These are phyloP conservation scores for Tolypocladium cylindrosporum DNA, from an alignment of 2,329 filamentous ascomycete species.

Conservation along the genomic window DNA sequence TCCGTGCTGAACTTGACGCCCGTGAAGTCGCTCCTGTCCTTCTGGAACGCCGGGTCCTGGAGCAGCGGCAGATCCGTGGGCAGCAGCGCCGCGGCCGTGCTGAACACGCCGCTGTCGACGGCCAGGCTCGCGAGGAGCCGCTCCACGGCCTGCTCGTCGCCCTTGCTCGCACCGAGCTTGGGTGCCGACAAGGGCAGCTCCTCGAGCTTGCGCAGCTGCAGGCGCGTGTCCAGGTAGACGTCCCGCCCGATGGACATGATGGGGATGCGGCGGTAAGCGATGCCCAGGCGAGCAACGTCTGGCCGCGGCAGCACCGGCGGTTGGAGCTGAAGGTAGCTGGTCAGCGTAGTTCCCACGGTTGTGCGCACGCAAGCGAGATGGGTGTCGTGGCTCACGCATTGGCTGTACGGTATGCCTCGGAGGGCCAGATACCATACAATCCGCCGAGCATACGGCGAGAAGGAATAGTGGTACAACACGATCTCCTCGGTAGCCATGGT, in stretches of 20 bases:
- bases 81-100: conserved; percentile 41
- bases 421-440: conserved; percentile 59
- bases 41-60: conserved; percentile 46
- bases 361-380: neutral
- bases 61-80: conserved; percentile 43
- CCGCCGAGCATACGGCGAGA: conserved; percentile 54
- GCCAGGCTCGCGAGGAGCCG: conserved; percentile 46
- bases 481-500: conserved; percentile 23
- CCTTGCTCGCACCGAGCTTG: conserved; percentile 23
- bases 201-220: conserved; percentile 58
- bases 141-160: conserved; percentile 35
- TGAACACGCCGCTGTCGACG: conserved; percentile 49
- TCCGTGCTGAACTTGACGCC: conserved; percentile 15
- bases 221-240: conserved; percentile 59
- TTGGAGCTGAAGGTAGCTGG: conserved; percentile 41
- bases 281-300: conserved; percentile 49
- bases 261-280: conserved; percentile 61
- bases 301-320: conserved; percentile 56
- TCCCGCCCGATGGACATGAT: conserved; percentile 55
- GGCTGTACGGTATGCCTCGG: conserved; percentile 52
- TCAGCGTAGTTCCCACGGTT: neutral
- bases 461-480: conserved; percentile 56
- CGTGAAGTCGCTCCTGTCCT: conserved; percentile 40
- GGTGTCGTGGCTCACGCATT: conserved; percentile 46
- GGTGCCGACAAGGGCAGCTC: conserved; percentile 35